These are phyloP conservation scores for Trametes gibbosa DNA, from an alignment of 768 basidiomycete genomes.

Conservation along the genomic window DNA sequence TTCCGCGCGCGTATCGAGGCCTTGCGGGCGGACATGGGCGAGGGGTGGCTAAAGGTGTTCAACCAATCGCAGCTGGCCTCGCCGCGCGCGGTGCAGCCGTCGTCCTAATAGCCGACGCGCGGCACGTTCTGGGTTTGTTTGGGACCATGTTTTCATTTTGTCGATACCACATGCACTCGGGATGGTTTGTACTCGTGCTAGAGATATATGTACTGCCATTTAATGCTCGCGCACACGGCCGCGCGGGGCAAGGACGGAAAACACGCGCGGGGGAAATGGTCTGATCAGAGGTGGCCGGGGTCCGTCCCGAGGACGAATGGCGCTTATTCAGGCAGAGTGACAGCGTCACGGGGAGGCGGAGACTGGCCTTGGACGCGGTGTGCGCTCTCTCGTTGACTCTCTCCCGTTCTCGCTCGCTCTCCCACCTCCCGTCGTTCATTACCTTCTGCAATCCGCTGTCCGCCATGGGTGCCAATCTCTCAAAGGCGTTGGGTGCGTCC, in stretches of 20 bases:
- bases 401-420: constrained; percentile 25
- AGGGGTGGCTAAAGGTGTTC: constrained; percentile 84
- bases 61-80: constrained; percentile 54
- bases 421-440: constrained; percentile 60
- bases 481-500: constrained; percentile 71
- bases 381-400: constrained; percentile 17
- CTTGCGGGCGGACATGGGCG: constrained; percentile 84
- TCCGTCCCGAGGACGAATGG: constrained; percentile 3
- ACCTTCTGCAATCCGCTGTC: constrained; percentile 34
- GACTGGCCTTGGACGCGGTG: constrained; percentile 4
- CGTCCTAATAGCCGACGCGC: neutral
- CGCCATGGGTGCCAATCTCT: constrained; percentile 84
- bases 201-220: neutral
- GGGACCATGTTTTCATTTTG: neutral
- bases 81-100: constrained; percentile 5
- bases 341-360: neutral
- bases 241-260: neutral
- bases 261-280: neutral
- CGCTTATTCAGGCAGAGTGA: neutral
- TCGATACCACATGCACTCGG: constrained; percentile 17
- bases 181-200: constrained; percentile 12
- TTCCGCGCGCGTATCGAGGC: constrained; percentile 80
- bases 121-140: neutral
- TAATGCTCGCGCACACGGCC: neutral
- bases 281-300: constrained; percentile 3